These are phyloP conservation scores for Verticillium tricorpus DNA, from an alignment of 2,329 filamentous ascomycete species.

Conservation along the genomic window DNA sequence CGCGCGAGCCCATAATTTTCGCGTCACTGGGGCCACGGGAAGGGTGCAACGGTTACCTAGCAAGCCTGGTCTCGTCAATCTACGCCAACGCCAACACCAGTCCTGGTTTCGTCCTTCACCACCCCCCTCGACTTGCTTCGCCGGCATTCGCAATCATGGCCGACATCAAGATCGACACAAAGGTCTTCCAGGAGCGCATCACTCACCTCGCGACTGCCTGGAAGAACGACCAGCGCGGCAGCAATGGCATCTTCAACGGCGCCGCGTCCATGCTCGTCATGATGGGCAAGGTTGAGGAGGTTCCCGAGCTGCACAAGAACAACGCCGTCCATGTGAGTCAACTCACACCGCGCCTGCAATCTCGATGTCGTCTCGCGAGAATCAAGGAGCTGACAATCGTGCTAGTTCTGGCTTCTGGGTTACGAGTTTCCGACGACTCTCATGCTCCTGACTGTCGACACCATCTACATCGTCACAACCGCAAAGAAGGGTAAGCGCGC, in stretches of 20 bases:
- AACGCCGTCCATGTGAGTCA: slow-evolving; percentile 86
- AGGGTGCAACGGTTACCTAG: not conserved
- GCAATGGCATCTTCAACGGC: slow-evolving; percentile 68
- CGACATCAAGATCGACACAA: slow-evolving; percentile 94
- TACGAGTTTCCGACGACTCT: slow-evolving; percentile 98
- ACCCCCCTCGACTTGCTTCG: not conserved
- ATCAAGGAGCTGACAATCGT: not conserved
- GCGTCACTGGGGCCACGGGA: not conserved
- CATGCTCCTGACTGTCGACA: slow-evolving; percentile 85
- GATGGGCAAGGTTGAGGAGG: slow-evolving; percentile 93
- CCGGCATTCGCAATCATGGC: slow-evolving; percentile 43
- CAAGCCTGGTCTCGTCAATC: not conserved
- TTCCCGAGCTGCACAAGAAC: slow-evolving; percentile 85
- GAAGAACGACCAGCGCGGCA: slow-evolving; percentile 82
- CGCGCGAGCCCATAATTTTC: not conserved
- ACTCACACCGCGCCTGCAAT: not conserved
- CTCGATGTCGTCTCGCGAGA: not conserved
- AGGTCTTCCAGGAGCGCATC: slow-evolving; percentile 89
- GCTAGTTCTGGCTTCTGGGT: slow-evolving; percentile 94
- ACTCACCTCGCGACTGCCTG: slow-evolving; percentile 83
- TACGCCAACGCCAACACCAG: slow-evolving; percentile 15
- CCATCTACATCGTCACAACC: slow-evolving; percentile 88
- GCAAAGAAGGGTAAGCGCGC: slow-evolving; percentile 78
- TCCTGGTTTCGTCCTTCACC: not conserved
- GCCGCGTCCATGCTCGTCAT: slow-evolving; percentile 82